Percentiles rank a stretch among this genome's conserved stretches.
phyloP scores from a whole-genome alignment of 768 basidiomycete species.

The Collybiopsis confluens region DNA sequence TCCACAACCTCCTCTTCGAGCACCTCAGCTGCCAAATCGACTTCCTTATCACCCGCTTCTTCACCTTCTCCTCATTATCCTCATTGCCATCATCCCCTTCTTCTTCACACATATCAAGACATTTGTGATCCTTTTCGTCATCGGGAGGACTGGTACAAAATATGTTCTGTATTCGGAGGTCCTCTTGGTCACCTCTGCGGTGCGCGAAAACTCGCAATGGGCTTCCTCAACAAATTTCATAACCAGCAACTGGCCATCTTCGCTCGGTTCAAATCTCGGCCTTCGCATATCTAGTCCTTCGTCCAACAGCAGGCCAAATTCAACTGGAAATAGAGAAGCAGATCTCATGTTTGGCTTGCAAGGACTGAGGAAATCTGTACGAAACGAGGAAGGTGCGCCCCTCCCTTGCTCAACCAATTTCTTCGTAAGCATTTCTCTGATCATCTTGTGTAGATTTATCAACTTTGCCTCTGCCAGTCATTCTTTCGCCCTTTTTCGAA shows the following conservation, averaged over 20 bases:
- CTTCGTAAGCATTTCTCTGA: constrained; percentile 5
- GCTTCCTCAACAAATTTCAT: constrained; percentile 67
- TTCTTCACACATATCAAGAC: too few species aligned
- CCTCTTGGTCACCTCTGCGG: constrained; percentile 83
- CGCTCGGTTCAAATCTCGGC: constrained; percentile 71
- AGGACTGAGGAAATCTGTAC: constrained; percentile 71
- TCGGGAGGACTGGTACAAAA: too few species aligned
- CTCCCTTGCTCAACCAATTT: constrained; percentile 8
- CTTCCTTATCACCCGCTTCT: too few species aligned
- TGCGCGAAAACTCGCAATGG: constrained; percentile 99
- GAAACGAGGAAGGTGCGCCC: constrained; percentile 59
- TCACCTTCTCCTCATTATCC: too few species aligned
- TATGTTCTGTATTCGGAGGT: constrained; percentile 90
- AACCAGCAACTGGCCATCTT: constrained; percentile 52
- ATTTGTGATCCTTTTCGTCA: too few species aligned
- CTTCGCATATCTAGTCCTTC: constrained; percentile 58
- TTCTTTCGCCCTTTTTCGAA: constrained; percentile 87
- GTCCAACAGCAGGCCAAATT: constrained; percentile 34
- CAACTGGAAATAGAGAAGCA: constrained; percentile 62
- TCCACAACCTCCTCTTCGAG: too few species aligned
- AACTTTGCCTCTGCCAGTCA: constrained; percentile 49
- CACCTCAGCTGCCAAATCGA: too few species aligned
- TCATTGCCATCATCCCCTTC: too few species aligned
- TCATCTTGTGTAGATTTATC: constrained; percentile 47
- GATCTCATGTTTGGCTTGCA: constrained; percentile 91